phyloP scores from a whole-genome alignment of 2,329 filamentous ascomycete species.

The Apiospora pterosperma region DNA sequence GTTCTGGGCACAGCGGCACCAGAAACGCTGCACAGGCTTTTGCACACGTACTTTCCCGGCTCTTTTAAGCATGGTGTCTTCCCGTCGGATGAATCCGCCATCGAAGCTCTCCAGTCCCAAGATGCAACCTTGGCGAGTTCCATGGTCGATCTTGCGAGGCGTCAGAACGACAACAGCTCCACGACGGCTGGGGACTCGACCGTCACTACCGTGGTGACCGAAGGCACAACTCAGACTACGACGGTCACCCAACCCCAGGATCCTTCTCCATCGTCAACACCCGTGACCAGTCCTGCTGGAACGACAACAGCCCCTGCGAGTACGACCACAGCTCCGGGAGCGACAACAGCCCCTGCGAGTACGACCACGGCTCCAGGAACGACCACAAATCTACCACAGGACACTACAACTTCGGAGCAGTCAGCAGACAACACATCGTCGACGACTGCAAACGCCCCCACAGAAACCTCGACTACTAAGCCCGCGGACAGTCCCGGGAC shows the following conservation, averaged over 20 bases:
- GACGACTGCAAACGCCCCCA: background rate
- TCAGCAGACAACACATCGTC: background rate
- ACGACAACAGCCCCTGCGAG: background rate
- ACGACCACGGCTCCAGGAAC: conserved; percentile 6
- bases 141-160: conserved; percentile 62
- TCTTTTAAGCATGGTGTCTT: conserved; percentile 69
- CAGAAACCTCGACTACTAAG: background rate
- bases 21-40: conserved; percentile 60
- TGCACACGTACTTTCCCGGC: conserved; percentile 60
- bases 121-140: conserved; percentile 60
- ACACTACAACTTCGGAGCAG: background rate
- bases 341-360: background rate
- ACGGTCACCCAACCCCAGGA: background rate
- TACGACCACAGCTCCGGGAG: too few species aligned
- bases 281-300: conserved; percentile 4
- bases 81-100: conserved; percentile 58
- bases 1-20: conserved; percentile 54
- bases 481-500: background rate
- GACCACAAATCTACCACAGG: conserved; percentile 13
- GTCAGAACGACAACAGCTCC: conserved; percentile 38
- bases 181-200: conserved; percentile 12
- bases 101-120: conserved; percentile 59
- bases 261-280: background rate
- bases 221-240: conserved; percentile 10
- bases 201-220: conserved; percentile 9